phyloP scores from a whole-genome alignment of 148 eudicot genomes.

The Camellia sinensis region DNA sequence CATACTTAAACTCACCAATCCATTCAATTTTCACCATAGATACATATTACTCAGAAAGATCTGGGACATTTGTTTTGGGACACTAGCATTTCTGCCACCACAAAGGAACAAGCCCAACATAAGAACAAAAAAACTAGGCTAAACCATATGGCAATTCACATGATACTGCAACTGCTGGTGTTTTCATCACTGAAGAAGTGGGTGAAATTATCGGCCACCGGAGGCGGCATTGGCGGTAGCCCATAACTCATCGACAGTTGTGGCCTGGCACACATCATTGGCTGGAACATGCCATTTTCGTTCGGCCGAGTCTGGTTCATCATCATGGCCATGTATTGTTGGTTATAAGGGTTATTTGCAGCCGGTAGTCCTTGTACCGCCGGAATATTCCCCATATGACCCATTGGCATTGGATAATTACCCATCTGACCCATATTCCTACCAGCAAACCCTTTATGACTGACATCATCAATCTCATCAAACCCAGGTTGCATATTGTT shows the following conservation, averaged over 20 bases:
- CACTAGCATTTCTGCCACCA: neutral
- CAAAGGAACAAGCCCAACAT: neutral
- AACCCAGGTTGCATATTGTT: conserved; percentile 36
- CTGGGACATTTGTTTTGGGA: too few species aligned
- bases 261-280: conserved; percentile 66
- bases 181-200: conserved; percentile 86
- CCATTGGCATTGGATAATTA: too few species aligned
- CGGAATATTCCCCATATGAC: conserved; percentile 44
- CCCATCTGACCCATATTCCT: conserved; percentile 45
- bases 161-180: conserved; percentile 70
- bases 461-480: conserved; percentile 28
- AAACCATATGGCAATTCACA: conserved; percentile 32
- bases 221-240: conserved; percentile 38
- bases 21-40: too few species aligned
- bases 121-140: neutral
- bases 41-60: too few species aligned
- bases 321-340: conserved; percentile 76
- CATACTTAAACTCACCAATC: too few species aligned
- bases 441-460: conserved; percentile 32
- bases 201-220: conserved; percentile 48
- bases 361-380: conserved; percentile 52
- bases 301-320: conserved; percentile 67
- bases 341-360: conserved; percentile 44
- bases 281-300: conserved; percentile 46
- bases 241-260: conserved; percentile 50